Conservation (phyloP, 2,329 filamentous ascomycete genomes). For the Nannizzia gypsea region DNA sequence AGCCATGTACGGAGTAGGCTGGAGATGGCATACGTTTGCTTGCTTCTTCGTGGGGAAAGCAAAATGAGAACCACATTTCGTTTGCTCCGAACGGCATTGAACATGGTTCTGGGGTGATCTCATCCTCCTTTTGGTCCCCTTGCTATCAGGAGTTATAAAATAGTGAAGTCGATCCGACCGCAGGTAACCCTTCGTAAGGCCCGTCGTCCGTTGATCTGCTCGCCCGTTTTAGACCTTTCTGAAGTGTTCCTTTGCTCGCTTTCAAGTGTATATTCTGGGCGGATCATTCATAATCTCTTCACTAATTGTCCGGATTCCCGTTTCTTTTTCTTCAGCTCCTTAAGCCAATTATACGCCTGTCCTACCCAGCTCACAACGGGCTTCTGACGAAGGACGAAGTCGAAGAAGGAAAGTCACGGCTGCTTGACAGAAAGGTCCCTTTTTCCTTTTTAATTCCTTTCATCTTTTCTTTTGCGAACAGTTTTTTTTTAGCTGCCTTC, state of each 20-base stretch:
- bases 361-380: slow-evolving; percentile 1
- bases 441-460: background rate
- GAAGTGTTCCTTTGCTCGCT: background rate
- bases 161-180: background rate
- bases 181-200: background rate
- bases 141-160: background rate
- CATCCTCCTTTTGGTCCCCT: background rate
- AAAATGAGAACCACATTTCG: background rate
- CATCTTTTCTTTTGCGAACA: background rate
- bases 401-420: background rate
- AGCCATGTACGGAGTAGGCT: no score
- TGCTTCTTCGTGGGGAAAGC: background rate
- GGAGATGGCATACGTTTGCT: background rate
- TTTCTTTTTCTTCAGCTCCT: slow-evolving; percentile 2
- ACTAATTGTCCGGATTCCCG: background rate
- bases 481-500: background rate
- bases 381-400: slow-evolving; percentile 1
- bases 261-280: background rate
- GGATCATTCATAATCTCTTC: background rate
- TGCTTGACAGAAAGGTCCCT: background rate
- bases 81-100: background rate
- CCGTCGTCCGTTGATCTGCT: background rate
- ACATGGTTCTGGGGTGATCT: slow-evolving; percentile 1
- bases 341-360: background rate
- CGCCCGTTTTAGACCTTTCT: background rate